Percentiles rank a stretch among this genome's conserved stretches.
phyloP scores from a whole-genome alignment of 2,329 filamentous ascomycete genomes.

The Ophiostoma novo-ulmi region DNA sequence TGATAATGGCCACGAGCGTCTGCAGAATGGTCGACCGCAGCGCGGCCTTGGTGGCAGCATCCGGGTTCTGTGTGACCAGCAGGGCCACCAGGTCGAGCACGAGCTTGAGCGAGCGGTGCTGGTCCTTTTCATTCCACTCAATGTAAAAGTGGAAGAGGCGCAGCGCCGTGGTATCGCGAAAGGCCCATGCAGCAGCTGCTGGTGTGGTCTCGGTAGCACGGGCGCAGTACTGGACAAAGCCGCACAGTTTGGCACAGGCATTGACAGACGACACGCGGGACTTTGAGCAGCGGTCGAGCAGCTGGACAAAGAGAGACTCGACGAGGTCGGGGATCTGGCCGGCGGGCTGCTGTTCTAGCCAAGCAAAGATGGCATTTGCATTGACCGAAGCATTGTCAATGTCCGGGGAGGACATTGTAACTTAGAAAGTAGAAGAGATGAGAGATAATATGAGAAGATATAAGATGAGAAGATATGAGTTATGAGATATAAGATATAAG shows the following conservation, averaged over 20 bases:
- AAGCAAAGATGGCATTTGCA: conserved; percentile 30
- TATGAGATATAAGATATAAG: not conserved
- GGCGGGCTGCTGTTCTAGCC: conserved; percentile 29
- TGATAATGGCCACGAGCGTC: conserved; percentile 54
- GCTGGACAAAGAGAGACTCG: conserved; percentile 40
- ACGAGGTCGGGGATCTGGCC: not conserved
- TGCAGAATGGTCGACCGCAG: conserved; percentile 46
- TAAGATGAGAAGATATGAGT: not conserved
- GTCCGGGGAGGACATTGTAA: conserved; percentile 26
- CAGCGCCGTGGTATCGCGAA: conserved; percentile 44
- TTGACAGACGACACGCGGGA: conserved; percentile 53
- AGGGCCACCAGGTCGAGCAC: conserved; percentile 54
- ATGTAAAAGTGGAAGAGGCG: conserved; percentile 58
- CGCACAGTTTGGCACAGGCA: conserved; percentile 55
- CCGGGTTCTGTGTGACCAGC: conserved; percentile 48
- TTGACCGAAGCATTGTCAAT: conserved; percentile 30
- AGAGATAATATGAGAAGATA: not conserved
- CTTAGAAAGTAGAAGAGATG: not conserved
- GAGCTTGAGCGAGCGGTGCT: conserved; percentile 58
- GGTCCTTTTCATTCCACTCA: conserved; percentile 63
- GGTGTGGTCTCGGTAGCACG: conserved; percentile 41
- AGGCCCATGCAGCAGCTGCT: conserved; percentile 46
- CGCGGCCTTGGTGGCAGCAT: conserved; percentile 34
- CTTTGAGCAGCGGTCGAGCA: conserved; percentile 47
- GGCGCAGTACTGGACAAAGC: conserved; percentile 56